Evolutionary conservation across 108 stramenopile species (phyloP).

Genomic region (Pseudonitzschia delicatissima): DNA sequence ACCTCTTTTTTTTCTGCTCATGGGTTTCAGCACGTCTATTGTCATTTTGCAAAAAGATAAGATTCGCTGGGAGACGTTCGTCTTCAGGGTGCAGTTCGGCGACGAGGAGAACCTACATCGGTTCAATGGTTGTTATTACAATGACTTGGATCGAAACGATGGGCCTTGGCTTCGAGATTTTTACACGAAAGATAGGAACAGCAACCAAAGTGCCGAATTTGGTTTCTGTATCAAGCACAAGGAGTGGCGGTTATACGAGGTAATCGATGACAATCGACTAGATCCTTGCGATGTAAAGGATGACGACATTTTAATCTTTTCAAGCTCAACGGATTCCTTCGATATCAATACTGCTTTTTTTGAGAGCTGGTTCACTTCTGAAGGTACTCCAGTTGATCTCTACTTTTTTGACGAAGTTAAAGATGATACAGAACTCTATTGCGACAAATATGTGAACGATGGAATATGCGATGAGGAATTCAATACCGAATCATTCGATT

Average conservation of each 20-base stretch:
- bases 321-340: neutral
- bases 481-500: neutral
- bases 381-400: neutral
- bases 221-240: neutral
- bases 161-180: neutral
- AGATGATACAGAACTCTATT: neutral
- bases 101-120: neutral
- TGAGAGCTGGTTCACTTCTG: neutral
- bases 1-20: neutral
- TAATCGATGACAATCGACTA: no score
- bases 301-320: neutral
- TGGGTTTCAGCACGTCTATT: neutral
- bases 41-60: neutral
- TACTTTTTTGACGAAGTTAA: neutral
- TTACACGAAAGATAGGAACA: no score
- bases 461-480: neutral
- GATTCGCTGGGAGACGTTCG: neutral
- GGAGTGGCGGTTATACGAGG: neutral
- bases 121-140: neutral
- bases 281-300: neutral
- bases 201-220: neutral
- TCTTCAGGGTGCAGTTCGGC: neutral
- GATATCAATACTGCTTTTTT: neutral
- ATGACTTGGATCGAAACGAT: neutral
- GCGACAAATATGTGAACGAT: neutral